Evolutionary conservation across 805 yeast species (phyloP).

Genomic region (Komagataella pastoris): DNA sequence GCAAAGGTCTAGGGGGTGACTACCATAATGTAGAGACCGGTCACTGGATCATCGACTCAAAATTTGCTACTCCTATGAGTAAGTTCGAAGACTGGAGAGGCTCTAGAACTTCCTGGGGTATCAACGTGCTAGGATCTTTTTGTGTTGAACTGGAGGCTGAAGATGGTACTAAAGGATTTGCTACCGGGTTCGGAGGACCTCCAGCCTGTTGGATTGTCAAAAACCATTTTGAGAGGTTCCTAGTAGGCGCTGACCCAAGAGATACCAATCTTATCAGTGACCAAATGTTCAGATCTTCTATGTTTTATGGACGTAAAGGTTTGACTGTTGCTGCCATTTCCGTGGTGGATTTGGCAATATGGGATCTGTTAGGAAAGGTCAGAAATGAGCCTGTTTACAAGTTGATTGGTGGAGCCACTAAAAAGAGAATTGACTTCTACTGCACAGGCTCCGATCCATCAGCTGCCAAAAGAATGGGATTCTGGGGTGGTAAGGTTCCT

Average conservation of each 20-base stretch:
- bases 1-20: slow-evolving; percentile 36
- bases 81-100: slow-evolving; percentile 29
- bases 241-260: slow-evolving; percentile 33
- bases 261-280: slow-evolving; percentile 32
- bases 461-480: slow-evolving; percentile 35
- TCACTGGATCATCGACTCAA: slow-evolving; percentile 34
- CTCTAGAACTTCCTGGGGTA: slow-evolving; percentile 34
- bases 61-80: slow-evolving; percentile 36
- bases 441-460: slow-evolving; percentile 35
- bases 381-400: slow-evolving; percentile 38
- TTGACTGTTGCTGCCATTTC: slow-evolving; percentile 31
- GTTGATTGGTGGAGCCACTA: slow-evolving; percentile 36
- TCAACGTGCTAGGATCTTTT: slow-evolving; percentile 36
- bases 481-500: slow-evolving; percentile 41
- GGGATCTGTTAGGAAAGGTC: slow-evolving; percentile 37
- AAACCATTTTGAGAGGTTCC: slow-evolving; percentile 30
- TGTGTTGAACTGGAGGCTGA: slow-evolving; percentile 33
- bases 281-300: slow-evolving; percentile 32
- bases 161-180: slow-evolving; percentile 35
- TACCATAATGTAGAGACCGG: slow-evolving; percentile 35
- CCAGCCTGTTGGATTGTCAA: slow-evolving; percentile 34
- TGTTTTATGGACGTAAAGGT: slow-evolving; percentile 40
- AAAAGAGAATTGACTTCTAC: slow-evolving; percentile 29
- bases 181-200: slow-evolving; percentile 41
- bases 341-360: slow-evolving; percentile 33